Evolutionary conservation across 441 rosid species (phyloP), one percentile per base, ranked within the genome.

Genomic region (Flueggea neowawraea): DNA sequence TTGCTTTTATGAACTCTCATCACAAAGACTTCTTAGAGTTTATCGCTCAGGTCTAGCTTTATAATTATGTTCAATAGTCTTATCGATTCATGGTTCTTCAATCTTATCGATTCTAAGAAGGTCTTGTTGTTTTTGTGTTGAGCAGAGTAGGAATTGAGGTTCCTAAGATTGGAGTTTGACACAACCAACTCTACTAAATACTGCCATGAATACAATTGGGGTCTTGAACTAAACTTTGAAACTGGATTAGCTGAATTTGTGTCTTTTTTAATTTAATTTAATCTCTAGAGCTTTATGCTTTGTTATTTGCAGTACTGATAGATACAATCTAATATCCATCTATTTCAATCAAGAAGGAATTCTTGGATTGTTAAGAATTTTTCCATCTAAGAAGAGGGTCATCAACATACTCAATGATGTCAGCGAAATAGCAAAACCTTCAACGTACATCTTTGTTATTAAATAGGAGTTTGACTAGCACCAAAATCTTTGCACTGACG

Each of bases 141-240:
- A 44, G 66, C 47, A 84, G 87, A 71, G 87, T 86, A 22, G 89
- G 89, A 44, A 78, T 86, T 65, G 81, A 81, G 48, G 57, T 70
- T 52, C 89, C 89, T 0, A 82, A 59, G 70, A 79, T 84, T 16
- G 89, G 82, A 78, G 82, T 83, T 14, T 71, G 69, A 88, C 93
- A 33, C 84, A 84, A 51, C 90, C 88, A 31, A 81, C 88, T 59
- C 65, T 87, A 65, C 13, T 71, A 15, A 81, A 82, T 63, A 14
- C 78, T 58, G 52, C 81, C 63, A 17, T 81, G 59, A 84, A 81
- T 41, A 57, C 79, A 33, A 47, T 77, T 3, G 91, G 85, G 89
- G 95, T 82, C 52, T 10, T n/a, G 28, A 12, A 7, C 15, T 6
- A 7, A 57, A 3, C 4, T 12, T 39, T 1, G 41, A 5, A 36